These are phyloP conservation scores for Stephanodiscus minutulus DNA, from an alignment of 108 stramenopile species.

Conservation along the genomic window DNA sequence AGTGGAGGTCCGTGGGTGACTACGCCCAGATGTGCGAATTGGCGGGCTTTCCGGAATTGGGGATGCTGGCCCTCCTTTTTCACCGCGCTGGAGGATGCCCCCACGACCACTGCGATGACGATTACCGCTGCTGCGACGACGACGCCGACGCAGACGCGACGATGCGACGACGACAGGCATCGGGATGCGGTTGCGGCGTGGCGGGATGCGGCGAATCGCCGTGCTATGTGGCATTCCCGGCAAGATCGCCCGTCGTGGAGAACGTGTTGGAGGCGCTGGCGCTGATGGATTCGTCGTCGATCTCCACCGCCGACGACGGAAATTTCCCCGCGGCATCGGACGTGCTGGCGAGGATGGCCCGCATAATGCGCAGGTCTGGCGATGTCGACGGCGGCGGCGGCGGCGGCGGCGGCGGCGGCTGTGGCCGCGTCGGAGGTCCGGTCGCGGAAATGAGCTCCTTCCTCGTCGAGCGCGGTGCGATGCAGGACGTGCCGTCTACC, in stretches of 20 bases:
- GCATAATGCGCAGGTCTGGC: slow-evolving; percentile 19
- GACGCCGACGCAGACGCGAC: not conserved
- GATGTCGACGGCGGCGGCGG: not conserved
- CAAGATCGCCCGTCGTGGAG: slow-evolving; percentile 5
- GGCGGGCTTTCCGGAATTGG: slow-evolving; percentile 62
- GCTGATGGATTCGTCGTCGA: not conserved
- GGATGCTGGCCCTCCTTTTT: slow-evolving; percentile 43
- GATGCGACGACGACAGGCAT: not conserved
- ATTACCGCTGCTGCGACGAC: not conserved
- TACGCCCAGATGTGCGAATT: slow-evolving; percentile 71
- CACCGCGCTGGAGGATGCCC: slow-evolving; percentile 25
- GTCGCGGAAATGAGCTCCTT: slow-evolving; percentile 18
- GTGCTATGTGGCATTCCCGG: slow-evolving; percentile 45
- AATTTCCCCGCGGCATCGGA: slow-evolving; percentile 23
- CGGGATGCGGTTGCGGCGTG: slow-evolving; percentile 53
- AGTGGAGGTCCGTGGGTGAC: slow-evolving; percentile 51
- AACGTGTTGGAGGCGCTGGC: slow-evolving; percentile 23
- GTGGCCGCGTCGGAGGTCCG: no score
- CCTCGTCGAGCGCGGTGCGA: slow-evolving; percentile 5
- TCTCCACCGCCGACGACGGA: not conserved
- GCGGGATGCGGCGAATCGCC: slow-evolving; percentile 38
- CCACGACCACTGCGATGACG: not conserved
- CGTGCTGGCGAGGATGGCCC: slow-evolving; percentile 32
- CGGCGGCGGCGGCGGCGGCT: not conserved
- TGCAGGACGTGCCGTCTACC: slow-evolving; percentile 25